A percentile compares a stretch with the other conserved stretches of the same genome.
Conservation (phyloP, 169 alveolate genomes). For the Cryptosporidium baileyi region DNA sequence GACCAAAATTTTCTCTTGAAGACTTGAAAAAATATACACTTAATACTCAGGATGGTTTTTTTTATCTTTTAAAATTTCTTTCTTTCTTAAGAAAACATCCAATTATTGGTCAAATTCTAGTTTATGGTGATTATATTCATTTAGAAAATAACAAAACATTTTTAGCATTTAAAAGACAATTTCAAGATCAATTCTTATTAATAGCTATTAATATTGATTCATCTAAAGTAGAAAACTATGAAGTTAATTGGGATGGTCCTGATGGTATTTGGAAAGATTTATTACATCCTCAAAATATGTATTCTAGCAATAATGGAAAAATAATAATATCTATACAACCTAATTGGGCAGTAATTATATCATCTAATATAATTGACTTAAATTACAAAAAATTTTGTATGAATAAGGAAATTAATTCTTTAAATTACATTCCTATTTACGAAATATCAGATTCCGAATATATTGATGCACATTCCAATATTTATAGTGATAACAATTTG, state of each 20-base stretch:
- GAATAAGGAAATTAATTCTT: too few relatives aligned
- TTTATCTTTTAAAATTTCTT: neutral
- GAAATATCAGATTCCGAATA: too few relatives aligned
- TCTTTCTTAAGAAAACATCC: conserved; percentile 17
- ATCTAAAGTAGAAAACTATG: neutral
- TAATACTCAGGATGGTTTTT: conserved; percentile 4
- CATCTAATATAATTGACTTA: conserved; percentile 1
- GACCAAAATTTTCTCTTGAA: conserved; percentile 34
- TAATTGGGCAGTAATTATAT: conserved; percentile 35
- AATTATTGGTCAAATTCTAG: neutral
- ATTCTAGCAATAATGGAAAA: neutral
- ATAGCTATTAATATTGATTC: conserved; percentile 39
- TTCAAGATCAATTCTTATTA: neutral
- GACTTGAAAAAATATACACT: conserved; percentile 2
- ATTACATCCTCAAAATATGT: conserved; percentile 15
- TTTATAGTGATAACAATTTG: too few relatives aligned
- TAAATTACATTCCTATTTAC: too few relatives aligned
- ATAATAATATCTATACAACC: neutral
- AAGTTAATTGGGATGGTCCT: conserved; percentile 7
- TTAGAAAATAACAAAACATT: conserved; percentile 9
- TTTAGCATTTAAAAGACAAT: conserved; percentile 19
- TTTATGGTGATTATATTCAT: neutral
- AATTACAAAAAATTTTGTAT: too few relatives aligned
- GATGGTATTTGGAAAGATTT: conserved; percentile 56
- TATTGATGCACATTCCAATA: too few relatives aligned